Percentiles rank a stretch among this genome's conserved stretches.
Evolutionary conservation across 2,329 filamentous ascomycete species (phyloP).

Genomic region (Zopfia rhizophila): DNA sequence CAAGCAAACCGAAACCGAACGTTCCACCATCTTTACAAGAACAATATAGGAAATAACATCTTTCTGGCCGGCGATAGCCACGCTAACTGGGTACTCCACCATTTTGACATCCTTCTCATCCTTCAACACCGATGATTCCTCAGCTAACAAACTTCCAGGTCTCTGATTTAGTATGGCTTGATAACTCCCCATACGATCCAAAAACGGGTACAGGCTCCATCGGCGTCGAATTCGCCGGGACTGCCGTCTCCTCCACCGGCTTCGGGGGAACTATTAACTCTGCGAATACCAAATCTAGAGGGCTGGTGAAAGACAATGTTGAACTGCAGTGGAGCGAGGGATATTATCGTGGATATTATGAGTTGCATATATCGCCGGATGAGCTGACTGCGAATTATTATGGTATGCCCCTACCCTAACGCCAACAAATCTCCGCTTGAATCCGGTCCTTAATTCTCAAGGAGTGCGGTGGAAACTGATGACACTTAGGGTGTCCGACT

Average conservation of each 20-base stretch:
- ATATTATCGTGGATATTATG: conserved; percentile 78
- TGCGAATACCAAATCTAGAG: conserved; percentile 54
- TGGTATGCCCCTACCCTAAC: conserved; percentile 55
- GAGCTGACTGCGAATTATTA: conserved; percentile 70
- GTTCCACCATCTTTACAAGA: conserved; percentile 70
- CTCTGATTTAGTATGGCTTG: conserved; percentile 56
- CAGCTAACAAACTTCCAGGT: too few relatives aligned
- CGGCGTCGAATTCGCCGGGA: conserved; percentile 66
- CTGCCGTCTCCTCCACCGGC: conserved; percentile 70
- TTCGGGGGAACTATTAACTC: conserved; percentile 62
- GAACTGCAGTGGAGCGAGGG: conserved; percentile 77
- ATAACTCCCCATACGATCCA: conserved; percentile 48
- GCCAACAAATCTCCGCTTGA: not conserved
- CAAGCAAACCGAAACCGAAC: conserved; percentile 76
- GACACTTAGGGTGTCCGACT: conserved; percentile 58
- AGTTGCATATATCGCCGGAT: conserved; percentile 66
- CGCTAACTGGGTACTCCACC: conserved; percentile 70
- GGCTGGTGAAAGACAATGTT: conserved; percentile 59
- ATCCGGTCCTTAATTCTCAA: not conserved
- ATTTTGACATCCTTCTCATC: too few relatives aligned
- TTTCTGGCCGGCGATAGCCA: conserved; percentile 77
- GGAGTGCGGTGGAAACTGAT: not conserved
- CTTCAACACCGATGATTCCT: too few relatives aligned
- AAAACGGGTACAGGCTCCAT: conserved; percentile 51
- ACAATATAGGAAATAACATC: conserved; percentile 75